Evolutionary conservation across 306 rosid genomes (phyloP), one percentile per base, ranked within the genome.

Genomic region (Dalbergia cochinchinensis): DNA sequence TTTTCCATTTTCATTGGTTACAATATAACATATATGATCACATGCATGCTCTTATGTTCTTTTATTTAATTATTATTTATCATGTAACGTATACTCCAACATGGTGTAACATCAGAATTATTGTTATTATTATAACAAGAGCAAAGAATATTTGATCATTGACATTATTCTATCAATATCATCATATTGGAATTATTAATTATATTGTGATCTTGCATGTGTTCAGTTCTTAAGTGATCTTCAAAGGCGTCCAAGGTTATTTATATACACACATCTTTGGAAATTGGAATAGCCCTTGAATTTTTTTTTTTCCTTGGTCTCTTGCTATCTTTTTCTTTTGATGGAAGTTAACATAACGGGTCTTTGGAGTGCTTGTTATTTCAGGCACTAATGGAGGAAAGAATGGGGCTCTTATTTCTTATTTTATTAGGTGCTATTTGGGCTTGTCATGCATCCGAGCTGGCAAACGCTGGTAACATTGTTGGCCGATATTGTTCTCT

Each of bases 341-440:
- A 65, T 65, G 53, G 51, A 78, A 35, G 8, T 69, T 85, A 47
- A 69, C 44, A 54, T 31, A 26, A 26, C 26, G 33, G 42, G 42
- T 18, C 31, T 63, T 70, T 53, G 58, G 12, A 54, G 58, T 69
- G 70, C 42, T 79, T 61, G 78, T 15, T 16, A n/a, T 61, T 70
- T 61, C 78, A 90, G 94, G 87, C 54, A 82, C 18, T 61, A 91
- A 91, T 94, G 95, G 86, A 80, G 73, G 63, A 18, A 83, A 85
- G 90, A 82, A 60, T 79, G 78, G 91, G 92, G 81, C 8, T 91
- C 14, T 64, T 91, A 8, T 69, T 93, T 83, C 80, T 92, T 34
- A 66, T 87, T 71, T 34, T 90, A 69, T 69, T 91, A 73, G 87
- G 82, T 80, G 87, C 87, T 81, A 75, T 87, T 74, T 91, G 91